Evolutionary conservation across 768 basidiomycete species (phyloP).

Genomic region (Lentinus brumalis): DNA sequence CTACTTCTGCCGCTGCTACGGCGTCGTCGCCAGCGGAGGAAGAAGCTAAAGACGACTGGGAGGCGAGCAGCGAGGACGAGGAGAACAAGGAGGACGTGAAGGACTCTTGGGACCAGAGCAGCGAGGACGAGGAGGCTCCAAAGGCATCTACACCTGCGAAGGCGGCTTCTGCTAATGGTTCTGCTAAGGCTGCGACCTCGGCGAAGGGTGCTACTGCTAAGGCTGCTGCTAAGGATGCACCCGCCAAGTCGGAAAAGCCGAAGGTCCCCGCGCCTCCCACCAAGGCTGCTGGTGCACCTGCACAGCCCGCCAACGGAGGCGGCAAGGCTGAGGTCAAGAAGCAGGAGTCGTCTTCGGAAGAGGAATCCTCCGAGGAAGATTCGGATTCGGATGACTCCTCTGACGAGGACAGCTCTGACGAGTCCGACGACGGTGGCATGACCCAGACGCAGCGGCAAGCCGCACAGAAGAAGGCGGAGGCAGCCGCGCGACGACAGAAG

Average conservation of each 20-base stretch:
- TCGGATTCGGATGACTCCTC: slow-evolving; percentile 25
- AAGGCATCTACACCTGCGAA: background rate
- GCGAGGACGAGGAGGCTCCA: slow-evolving; percentile 45
- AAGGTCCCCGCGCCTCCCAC: slow-evolving; percentile 1
- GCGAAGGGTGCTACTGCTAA: slow-evolving; percentile 30
- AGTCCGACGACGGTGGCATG: slow-evolving; percentile 61
- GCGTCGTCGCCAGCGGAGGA: slow-evolving; percentile 23
- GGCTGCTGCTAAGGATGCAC: slow-evolving; percentile 28
- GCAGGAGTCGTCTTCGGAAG: slow-evolving; percentile 23
- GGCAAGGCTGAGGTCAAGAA: slow-evolving; percentile 15
- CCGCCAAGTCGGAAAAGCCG: slow-evolving; percentile 31
- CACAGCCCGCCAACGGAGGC: background rate
- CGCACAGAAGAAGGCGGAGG: slow-evolving; percentile 77
- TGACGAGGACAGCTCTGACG: slow-evolving; percentile 42
- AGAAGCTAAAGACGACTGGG: slow-evolving; percentile 57
- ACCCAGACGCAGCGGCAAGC: slow-evolving; percentile 67
- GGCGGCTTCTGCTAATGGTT: slow-evolving; percentile 18
- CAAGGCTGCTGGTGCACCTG: slow-evolving; percentile 17
- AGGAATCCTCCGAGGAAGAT: slow-evolving; percentile 21
- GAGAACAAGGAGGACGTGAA: slow-evolving; percentile 34
- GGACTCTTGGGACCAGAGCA: slow-evolving; percentile 67
- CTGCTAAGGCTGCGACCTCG: slow-evolving; percentile 25
- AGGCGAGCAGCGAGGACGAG: slow-evolving; percentile 49
- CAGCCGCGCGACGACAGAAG: slow-evolving; percentile 77
- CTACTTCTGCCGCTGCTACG: slow-evolving; percentile 27